A percentile compares a stretch with the other conserved stretches of the same genome.
Evolutionary conservation across 257 asterid species (phyloP).

Genomic region (Primulina eburnea): DNA sequence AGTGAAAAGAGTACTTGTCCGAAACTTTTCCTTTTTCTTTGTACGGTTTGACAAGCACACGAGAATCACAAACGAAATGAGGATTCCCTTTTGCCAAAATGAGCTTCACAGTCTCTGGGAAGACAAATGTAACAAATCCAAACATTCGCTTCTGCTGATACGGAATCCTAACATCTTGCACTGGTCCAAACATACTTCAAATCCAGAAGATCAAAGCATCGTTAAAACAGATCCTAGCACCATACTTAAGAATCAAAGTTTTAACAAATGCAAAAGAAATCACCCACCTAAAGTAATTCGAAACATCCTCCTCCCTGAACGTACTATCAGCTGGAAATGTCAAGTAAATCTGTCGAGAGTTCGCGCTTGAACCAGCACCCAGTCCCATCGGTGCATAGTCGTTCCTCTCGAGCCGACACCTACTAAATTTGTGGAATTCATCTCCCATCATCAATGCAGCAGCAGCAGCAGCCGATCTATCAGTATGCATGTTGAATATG

Average conservation of each 20-base stretch:
- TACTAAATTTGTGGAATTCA: conserved; percentile 37
- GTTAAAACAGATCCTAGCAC: conserved; percentile 6
- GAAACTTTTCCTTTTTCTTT: conserved; percentile 86
- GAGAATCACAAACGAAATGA: conserved; percentile 89
- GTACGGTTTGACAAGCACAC: conserved; percentile 94
- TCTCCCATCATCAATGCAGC: conserved; percentile 37
- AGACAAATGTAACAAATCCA: conserved; percentile 80
- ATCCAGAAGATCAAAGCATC: conserved; percentile 23
- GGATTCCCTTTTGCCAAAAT: conserved; percentile 93
- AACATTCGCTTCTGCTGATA: conserved; percentile 95
- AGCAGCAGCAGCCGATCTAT: conserved; percentile 34
- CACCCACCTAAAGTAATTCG: conserved; percentile 70
- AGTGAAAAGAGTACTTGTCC: conserved; percentile 49
- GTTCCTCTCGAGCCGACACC: conserved; percentile 35
- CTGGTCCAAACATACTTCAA: conserved; percentile 77
- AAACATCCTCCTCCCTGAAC: conserved; percentile 87
- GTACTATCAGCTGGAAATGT: conserved; percentile 93
- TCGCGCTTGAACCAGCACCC: conserved; percentile 48
- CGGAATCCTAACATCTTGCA: conserved; percentile 92
- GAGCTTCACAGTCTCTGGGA: conserved; percentile 80
- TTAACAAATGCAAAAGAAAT: conserved; percentile 8
- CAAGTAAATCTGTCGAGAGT: conserved; percentile 73
- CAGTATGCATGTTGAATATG: background rate
- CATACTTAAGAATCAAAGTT: background rate
- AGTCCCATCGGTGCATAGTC: conserved; percentile 57